A percentile compares a stretch with the other conserved stretches of the same genome.
Evolutionary conservation across 164 flowering plant species (phyloP).

Genomic region (Malania oleifera): DNA sequence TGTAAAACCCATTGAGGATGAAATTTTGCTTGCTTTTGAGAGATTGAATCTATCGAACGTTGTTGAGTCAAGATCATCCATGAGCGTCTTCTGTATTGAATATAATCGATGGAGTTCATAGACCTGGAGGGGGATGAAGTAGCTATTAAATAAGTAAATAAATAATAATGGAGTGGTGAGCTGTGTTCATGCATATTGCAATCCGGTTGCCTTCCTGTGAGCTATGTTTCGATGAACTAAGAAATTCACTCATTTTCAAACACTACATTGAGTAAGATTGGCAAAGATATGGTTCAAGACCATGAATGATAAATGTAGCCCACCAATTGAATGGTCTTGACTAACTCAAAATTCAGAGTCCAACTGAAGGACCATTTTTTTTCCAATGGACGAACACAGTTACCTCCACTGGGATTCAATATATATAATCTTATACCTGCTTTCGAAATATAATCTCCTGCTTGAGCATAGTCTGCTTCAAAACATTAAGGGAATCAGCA

Average conservation of each 20-base stretch:
- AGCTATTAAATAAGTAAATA: neutral
- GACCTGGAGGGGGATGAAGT: slow-evolving; percentile 27
- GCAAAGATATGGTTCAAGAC: too few relatives aligned
- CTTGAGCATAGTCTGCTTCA: slow-evolving; percentile 35
- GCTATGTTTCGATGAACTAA: neutral
- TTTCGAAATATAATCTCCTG: slow-evolving; percentile 42
- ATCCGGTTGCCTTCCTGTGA: neutral
- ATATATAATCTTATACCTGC: slow-evolving; percentile 34
- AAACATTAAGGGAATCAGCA: slow-evolving; percentile 21
- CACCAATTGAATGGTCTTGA: neutral
- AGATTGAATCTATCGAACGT: slow-evolving; percentile 16
- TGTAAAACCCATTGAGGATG: slow-evolving; percentile 9
- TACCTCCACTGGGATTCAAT: neutral
- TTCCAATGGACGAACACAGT: neutral
- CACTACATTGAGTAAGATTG: too few relatives aligned
- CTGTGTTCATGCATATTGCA: neutral
- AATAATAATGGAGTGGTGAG: neutral
- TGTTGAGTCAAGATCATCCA: slow-evolving; percentile 28
- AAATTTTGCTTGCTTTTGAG: slow-evolving; percentile 10
- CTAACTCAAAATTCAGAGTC: neutral
- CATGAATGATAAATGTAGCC: too few relatives aligned
- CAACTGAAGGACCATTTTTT: neutral
- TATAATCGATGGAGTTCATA: slow-evolving; percentile 49
- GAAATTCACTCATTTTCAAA: neutral
- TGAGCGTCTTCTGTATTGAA: slow-evolving; percentile 28